Conservation (phyloP, 208 protist species). For the Leishmania braziliensis region DNA sequence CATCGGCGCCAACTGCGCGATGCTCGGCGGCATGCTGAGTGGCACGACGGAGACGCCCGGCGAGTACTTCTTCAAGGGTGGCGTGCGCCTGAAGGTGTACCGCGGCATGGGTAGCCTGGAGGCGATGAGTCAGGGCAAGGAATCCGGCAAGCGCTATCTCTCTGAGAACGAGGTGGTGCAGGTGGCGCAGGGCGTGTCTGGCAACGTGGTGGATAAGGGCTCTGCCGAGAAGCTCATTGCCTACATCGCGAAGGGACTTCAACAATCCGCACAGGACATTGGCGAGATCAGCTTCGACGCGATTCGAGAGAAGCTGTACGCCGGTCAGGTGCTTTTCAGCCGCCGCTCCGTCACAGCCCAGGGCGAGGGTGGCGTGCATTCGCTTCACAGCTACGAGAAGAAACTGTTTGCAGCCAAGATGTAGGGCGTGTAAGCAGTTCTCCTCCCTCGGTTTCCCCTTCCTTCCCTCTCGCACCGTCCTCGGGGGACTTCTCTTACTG, state of each 20-base stretch:
- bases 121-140: slow-evolving; percentile 93
- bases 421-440: slow-evolving; percentile 20
- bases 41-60: slow-evolving; percentile 93
- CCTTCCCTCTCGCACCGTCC: background rate
- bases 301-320: slow-evolving; percentile 88
- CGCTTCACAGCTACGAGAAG: slow-evolving; percentile 92
- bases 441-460: background rate
- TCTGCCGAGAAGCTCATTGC: slow-evolving; percentile 79
- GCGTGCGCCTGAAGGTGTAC: slow-evolving; percentile 94
- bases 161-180: slow-evolving; percentile 91
- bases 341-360: slow-evolving; percentile 90
- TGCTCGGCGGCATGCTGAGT: slow-evolving; percentile 92
- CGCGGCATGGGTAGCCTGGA: slow-evolving; percentile 96
- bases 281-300: slow-evolving; percentile 81
- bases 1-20: slow-evolving; percentile 89
- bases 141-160: slow-evolving; percentile 90
- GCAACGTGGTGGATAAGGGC: slow-evolving; percentile 93
- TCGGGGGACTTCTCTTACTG: background rate
- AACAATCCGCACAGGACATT: slow-evolving; percentile 95
- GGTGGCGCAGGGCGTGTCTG: slow-evolving; percentile 93
- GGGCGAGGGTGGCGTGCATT: slow-evolving; percentile 93
- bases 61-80: slow-evolving; percentile 93
- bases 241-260: slow-evolving; percentile 92
- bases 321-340: slow-evolving; percentile 93
- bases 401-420: slow-evolving; percentile 86